Evolutionary conservation across 2,329 filamentous ascomycete species (phyloP), one percentile per base, ranked within the genome.

Genomic region (Sclerotinia spermophila): DNA sequence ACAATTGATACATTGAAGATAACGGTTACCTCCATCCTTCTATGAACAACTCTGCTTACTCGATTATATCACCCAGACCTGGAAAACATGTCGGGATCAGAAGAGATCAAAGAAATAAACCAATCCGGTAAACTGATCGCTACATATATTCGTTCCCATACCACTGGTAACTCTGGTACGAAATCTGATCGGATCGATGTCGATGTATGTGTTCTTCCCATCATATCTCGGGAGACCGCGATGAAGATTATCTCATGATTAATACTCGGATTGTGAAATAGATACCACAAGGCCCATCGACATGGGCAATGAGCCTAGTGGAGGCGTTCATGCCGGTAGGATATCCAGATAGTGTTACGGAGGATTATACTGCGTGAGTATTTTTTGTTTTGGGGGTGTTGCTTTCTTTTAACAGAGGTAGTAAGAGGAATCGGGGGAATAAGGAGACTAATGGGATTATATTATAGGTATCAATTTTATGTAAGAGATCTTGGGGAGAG

Each of bases 311-410:
- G 65, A 76, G 69, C 69, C 73, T 87, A 2, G 79, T 90, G 17
- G 85, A 87, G 74, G 83, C 90, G 8, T 92, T 92, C 76, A 81
- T 92, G 4, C 90, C 90, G 0, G 85, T 86, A 2, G 90, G 90
- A 19, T 92, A 89, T 80, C 90, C 90, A 3, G 84, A 89, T 59
- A 91, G 88, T 74, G 90, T 92, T 51, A 90, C 86, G n/a, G 82
- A 86, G 48, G 90, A 92, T 79, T 92, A 92, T 79, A 80, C 90
- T 19, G 83, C 87, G 87, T 91, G 74, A 77, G 84, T 81, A 15
- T 30, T 73, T 58, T 51, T 40, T 10, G 6, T 58, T 55, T 5
- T 10, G 8, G 24, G 27, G 24, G n/a, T 53, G 42, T 64, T 24
- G 44, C 21, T 5, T 48, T n/a, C 13, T 48, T 48, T 48, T n/a